These are phyloP conservation scores for Mucor sp. DNA, from an alignment of 371 early-diverging fungal species.

Conservation along the genomic window DNA sequence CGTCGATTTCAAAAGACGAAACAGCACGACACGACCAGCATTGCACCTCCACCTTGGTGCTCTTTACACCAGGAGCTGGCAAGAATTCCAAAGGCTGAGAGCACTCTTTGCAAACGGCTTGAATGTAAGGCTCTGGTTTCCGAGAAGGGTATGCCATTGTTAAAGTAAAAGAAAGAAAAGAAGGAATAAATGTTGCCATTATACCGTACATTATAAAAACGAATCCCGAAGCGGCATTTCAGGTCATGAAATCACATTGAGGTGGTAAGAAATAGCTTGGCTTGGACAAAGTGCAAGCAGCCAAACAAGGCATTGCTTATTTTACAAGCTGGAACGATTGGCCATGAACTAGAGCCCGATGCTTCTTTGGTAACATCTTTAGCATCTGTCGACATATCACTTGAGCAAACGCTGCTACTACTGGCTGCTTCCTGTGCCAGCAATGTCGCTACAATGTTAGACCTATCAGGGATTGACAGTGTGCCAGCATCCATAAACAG, in stretches of 20 bases:
- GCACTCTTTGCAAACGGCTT: slow-evolving; percentile 43
- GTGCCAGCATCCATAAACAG: too few relatives aligned
- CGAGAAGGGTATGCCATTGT: slow-evolving; percentile 26
- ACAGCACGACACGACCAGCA: slow-evolving; percentile 59
- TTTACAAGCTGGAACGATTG: too few relatives aligned
- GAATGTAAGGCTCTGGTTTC: slow-evolving; percentile 51
- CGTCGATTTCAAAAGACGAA: slow-evolving; percentile 52
- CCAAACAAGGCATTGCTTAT: too few relatives aligned
- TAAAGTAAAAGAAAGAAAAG: neutral
- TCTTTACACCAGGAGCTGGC: slow-evolving; percentile 23
- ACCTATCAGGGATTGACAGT: too few relatives aligned
- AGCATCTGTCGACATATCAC: too few relatives aligned
- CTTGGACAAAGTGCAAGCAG: too few relatives aligned
- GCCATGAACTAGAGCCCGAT: too few relatives aligned
- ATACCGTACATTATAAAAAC: neutral
- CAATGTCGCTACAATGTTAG: too few relatives aligned
- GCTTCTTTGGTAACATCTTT: too few relatives aligned
- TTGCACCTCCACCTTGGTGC: slow-evolving; percentile 33
- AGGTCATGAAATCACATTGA: neutral
- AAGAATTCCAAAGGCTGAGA: slow-evolving; percentile 41
- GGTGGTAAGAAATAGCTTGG: neutral
- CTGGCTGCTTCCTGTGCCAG: too few relatives aligned
- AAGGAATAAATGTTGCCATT: neutral
- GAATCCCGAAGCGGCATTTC: neutral
- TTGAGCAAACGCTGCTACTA: too few relatives aligned